Base-by-base conservation (phyloP, 1,284 basidiomycete genomes). In the Apiotrichum porosum region DNA sequence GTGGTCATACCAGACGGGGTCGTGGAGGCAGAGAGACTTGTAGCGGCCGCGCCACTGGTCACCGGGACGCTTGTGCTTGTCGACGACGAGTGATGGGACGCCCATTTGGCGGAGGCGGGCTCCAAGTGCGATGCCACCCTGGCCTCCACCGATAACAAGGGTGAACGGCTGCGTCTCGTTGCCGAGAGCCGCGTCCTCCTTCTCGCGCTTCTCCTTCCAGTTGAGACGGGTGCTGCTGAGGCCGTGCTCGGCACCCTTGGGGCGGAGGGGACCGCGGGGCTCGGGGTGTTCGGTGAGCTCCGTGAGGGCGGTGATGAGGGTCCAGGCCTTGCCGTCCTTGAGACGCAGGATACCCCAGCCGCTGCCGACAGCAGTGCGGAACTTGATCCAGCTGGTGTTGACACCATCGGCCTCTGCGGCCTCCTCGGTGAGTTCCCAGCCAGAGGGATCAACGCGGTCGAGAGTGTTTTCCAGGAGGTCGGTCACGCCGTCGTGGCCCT, bases 1-100 rank as follows among this genome's bases (percentile, higher is more conserved):
- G 55, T 60, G 58, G 55, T 60, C 55, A 46, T 52, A 52, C 55
- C 53, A 83, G 37, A 83, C 79, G 18, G 81, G 78, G 61, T 81
- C 79, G 59, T 84, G 81, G 39, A 84, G 69, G 53, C 77, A 81
- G 30, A 83, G 67, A 8, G 79, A 76, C 49, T 80, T 76, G 58
- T 83, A 83, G 15, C 82, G 69, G 12, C 46, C 51, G 49, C 79
- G 61, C 67, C 73, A 75, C 47, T 57, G 69, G 52, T 76, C 74
- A 2, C 74, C 75, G 6, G 75, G 49, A 1, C 66, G 62, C 6
- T 60, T 26, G 28, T 63, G 63, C 51, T 57, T 64, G 32, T 76
- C 75, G 33, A 76, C 50, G 17, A 76, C 53, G 9, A 76, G 57
- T 14, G 64, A 55, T 3, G 63, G 47, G 24, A 76, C 38, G 4